Evolutionary conservation across 805 yeast species (phyloP).

Genomic region (Starmerella khaoyaiensis): DNA sequence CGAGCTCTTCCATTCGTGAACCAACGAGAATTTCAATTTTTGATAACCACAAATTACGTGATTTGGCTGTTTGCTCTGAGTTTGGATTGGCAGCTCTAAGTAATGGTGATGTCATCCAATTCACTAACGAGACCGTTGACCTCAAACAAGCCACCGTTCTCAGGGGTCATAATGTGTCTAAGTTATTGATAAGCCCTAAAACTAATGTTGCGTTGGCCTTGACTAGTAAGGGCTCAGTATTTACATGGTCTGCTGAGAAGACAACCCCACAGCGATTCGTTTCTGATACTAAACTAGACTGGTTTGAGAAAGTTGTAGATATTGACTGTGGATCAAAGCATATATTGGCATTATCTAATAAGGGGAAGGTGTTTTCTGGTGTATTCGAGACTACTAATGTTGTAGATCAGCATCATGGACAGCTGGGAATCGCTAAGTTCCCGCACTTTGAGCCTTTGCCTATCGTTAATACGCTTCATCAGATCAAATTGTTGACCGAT

Average conservation of each 20-base stretch:
- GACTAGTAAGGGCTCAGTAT: slow-evolving; percentile 31
- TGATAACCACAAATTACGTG: slow-evolving; percentile 45
- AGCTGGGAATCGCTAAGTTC: slow-evolving; percentile 64
- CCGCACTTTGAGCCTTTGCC: slow-evolving; percentile 55
- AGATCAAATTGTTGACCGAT: slow-evolving; percentile 46
- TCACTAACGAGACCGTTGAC: slow-evolving; percentile 28
- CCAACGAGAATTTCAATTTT: slow-evolving; percentile 55
- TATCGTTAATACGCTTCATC: slow-evolving; percentile 36
- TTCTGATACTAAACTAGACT: slow-evolving; percentile 18
- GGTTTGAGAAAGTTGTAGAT: slow-evolving; percentile 41
- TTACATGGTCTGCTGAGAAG: slow-evolving; percentile 14
- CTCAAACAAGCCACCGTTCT: slow-evolving; percentile 31
- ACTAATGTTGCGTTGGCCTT: slow-evolving; percentile 22
- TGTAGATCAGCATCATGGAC: slow-evolving; percentile 42
- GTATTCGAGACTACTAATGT: neutral
- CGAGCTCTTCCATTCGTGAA: slow-evolving; percentile 30
- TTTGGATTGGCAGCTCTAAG: slow-evolving; percentile 45
- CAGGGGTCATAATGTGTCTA: slow-evolving; percentile 34
- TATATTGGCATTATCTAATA: slow-evolving; percentile 45
- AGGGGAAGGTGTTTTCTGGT: slow-evolving; percentile 49
- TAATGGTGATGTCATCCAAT: slow-evolving; percentile 62
- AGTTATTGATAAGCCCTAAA: slow-evolving; percentile 7
- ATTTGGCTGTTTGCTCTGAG: slow-evolving; percentile 40
- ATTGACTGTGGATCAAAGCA: slow-evolving; percentile 56
- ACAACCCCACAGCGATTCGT: slow-evolving; percentile 2